Conservation (phyloP, 1,284 basidiomycete species). For the Mrakiaceae sp. region DNA sequence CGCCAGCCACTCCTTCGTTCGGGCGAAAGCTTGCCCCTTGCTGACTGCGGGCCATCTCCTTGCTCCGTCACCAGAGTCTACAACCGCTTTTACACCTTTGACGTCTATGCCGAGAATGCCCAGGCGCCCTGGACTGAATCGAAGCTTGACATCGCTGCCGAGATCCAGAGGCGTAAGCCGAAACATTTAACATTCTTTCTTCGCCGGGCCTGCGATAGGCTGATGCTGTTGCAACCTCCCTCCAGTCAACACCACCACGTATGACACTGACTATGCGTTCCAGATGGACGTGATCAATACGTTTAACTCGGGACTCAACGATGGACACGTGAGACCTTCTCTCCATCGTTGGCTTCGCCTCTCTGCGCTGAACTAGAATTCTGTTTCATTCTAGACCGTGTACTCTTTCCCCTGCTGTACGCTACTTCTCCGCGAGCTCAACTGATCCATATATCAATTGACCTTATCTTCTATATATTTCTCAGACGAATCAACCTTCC, state of each 20-base stretch:
- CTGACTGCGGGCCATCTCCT: too few relatives aligned
- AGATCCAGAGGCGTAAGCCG: conserved; percentile 2
- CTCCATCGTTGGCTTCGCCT: background rate
- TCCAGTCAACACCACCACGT: background rate
- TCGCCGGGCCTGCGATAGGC: background rate
- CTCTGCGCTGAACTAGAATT: background rate
- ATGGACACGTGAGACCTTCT: background rate
- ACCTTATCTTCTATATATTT: background rate
- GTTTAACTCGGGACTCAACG: background rate
- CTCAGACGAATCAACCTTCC: background rate
- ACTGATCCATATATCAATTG: background rate
- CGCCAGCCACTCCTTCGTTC: too few relatives aligned
- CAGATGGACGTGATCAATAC: conserved; percentile 2
- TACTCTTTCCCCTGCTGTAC: too few relatives aligned
- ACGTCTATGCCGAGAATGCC: background rate
- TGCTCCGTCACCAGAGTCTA: too few relatives aligned
- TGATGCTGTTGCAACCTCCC: background rate
- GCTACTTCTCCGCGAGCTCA: too few relatives aligned
- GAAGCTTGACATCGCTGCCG: background rate
- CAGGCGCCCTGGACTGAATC: background rate
- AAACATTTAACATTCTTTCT: background rate
- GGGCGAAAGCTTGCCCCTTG: too few relatives aligned
- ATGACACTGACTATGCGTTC: conserved; percentile 2
- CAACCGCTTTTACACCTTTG: background rate
- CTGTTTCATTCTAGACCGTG: background rate